Base-by-base conservation (phyloP, 108 stramenopile species). In the Discostella stelligeroides region DNA sequence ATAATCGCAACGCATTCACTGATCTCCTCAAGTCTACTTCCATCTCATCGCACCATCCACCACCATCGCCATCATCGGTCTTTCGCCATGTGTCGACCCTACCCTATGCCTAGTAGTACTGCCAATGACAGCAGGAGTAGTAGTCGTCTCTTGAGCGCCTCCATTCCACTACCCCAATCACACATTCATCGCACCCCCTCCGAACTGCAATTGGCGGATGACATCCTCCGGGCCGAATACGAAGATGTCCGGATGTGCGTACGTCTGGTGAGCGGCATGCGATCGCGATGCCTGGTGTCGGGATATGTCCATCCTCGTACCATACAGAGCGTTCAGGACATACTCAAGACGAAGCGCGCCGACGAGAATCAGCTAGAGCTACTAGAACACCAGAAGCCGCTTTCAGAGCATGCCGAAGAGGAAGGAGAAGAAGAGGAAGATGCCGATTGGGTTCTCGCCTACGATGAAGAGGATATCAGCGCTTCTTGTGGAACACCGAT, bases 121-220 rank as follows among this genome's bases (percentile, higher is more conserved):
- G 28, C 53, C 34, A 56, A 1, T 27, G 37, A 13, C 34, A 39
- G 21, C 48, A 57, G 57, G 0, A 56, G 40, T 39, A 57, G 60
- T 14, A 47, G 58, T 34, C 34, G 2, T 6, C 55, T 6, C 8
- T 29, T 38, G 23, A 53, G 51, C 34, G 55, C 55, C 0, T 37
- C 55, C 39, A 71, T 79, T 23, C 63, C 69, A 5, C 78, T 79
- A 14, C 78, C 78, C 40, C 43, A 61, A 41, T 66, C 65, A 4
- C 78, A 79, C 53, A 72, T 79, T 21, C 78, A 49, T 28, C 70
- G 78, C 27, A 79, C 78, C 12, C 78, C 65, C 0, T 72, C 70
- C 29, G 78, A 79, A 40, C 78, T 79, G 5, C 70, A 71, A 49
- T 48, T 79, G n/a, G 78, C 70, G 8, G 63, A 79, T 17, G 66